Conservation (phyloP, 1,139 yeast genomes). For the Pichia sp. region DNA sequence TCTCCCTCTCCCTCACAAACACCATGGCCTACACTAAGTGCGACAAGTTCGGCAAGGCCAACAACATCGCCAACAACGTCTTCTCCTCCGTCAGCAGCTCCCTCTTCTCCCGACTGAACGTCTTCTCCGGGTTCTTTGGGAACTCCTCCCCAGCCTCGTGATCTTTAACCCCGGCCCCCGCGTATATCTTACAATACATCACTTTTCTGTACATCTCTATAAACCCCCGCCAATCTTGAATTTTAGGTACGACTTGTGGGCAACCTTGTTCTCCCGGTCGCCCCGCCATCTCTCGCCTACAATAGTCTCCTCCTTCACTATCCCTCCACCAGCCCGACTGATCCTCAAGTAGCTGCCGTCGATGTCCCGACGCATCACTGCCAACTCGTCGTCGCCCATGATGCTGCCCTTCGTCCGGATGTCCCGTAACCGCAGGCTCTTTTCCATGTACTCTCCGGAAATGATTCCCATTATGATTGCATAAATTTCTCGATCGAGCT, state of each 20-base stretch:
- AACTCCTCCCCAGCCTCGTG: too few species aligned
- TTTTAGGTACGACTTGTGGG: conserved; percentile 34
- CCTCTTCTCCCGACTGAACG: conserved; percentile 48
- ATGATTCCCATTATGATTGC: conserved; percentile 60
- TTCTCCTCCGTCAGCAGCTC: conserved; percentile 49
- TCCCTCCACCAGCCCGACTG: conserved; percentile 10
- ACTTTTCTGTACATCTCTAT: not conserved
- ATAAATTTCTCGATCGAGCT: conserved; percentile 54
- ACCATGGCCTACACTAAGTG: conserved; percentile 88
- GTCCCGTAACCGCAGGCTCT: conserved; percentile 38
- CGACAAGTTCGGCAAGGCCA: conserved; percentile 86
- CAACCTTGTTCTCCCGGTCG: conserved; percentile 28
- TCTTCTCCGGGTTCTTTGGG: conserved; percentile 32
- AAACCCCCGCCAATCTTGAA: conserved; percentile 12
- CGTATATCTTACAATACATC: not conserved
- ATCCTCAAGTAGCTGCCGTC: conserved; percentile 17
- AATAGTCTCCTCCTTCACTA: conserved; percentile 31
- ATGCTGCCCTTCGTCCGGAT: conserved; percentile 44
- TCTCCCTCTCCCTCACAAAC: conserved; percentile 71
- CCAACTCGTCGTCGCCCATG: conserved; percentile 31
- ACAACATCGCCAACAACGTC: conserved; percentile 33
- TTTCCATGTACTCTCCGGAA: conserved; percentile 50
- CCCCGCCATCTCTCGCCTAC: conserved; percentile 33
- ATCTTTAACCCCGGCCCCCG: too few species aligned
- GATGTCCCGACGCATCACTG: conserved; percentile 5